Base-by-base conservation (phyloP, 805 yeast species). In the Yarrowia sp. region DNA sequence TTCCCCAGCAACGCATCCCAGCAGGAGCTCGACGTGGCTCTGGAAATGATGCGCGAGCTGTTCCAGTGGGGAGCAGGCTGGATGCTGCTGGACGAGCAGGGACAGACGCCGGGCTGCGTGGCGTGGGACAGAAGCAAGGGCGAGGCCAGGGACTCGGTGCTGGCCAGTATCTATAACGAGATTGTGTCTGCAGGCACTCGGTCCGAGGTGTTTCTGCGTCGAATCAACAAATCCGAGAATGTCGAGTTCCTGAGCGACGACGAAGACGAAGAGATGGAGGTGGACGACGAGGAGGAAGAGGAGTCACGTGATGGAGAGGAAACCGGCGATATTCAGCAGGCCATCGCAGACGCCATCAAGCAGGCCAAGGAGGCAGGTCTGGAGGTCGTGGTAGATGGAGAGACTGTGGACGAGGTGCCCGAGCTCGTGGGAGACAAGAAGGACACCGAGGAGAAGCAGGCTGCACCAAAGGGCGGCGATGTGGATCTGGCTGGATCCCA, bases 1-100 rank as follows among this genome's bases (percentile, higher is more conserved):
- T 72, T 88, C 13, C 58, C 68, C 12, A 83, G 84, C 0, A 30
- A 43, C 2, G 84, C 85, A 69, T 69, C 77, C 1, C 73, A 78
- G 0, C 81, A 77, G 0, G 89, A 86, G 67, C 80, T 81, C 67
- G 71, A 75, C 0, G 80, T 85, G 0, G 82, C 87, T 0, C 68
- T 78, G 39, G 76, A 78, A 13, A 82, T 93, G 86, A 86, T 91
- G 69, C 85, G 85, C 36, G 82, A 81, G 20, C 77, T 93, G 69
- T 88, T 93, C 71, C 86, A 90, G 74, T 89, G 86, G 75, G 98
- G 98, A 36, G 97, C 97, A 0, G 96, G 96, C 10, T 93, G 98
- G 98, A 88, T 89, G 76, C 81, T 90, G 72, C 80, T 87, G 2
- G 96, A 92, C 75, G 83, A 81, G 69, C 84, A 87, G 66, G 82